Conservation (phyloP, 2,329 filamentous ascomycete species). For the Teratosphaeria gauchensis region DNA sequence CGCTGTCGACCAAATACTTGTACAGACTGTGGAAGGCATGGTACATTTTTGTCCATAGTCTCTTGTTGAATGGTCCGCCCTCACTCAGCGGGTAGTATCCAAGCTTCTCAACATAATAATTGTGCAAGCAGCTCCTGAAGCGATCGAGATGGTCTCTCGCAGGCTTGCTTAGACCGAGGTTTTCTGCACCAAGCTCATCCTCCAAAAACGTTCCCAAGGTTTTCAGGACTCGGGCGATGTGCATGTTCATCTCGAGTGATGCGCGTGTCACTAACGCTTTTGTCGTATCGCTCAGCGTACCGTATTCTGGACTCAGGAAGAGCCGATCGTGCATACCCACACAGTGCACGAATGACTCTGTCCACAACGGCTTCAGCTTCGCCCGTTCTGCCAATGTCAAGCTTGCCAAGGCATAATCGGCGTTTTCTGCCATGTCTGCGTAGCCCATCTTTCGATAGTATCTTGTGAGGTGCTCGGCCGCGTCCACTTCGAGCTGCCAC, state of each 20-base stretch:
- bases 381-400: constrained; percentile 60
- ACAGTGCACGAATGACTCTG: constrained; percentile 66
- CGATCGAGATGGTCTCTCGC: constrained; percentile 59
- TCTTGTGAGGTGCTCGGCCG: constrained; percentile 36
- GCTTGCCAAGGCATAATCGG: constrained; percentile 58
- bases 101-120: constrained; percentile 56
- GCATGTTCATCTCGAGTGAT: constrained; percentile 54
- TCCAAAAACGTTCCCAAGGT: constrained; percentile 60
- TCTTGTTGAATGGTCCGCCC: constrained; percentile 46
- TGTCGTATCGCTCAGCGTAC: constrained; percentile 44
- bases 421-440: constrained; percentile 53
- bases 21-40: constrained; percentile 64
- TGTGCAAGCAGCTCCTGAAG: constrained; percentile 59
- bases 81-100: constrained; percentile 61
- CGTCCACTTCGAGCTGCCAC: constrained; percentile 27
- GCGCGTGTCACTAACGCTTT: constrained; percentile 56
- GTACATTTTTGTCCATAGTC: constrained; percentile 52
- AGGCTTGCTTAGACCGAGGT: constrained; percentile 53
- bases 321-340: constrained; percentile 64
- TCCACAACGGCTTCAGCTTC: constrained; percentile 55
- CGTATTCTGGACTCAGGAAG: constrained; percentile 48
- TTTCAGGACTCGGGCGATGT: constrained; percentile 47
- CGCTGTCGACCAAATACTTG: constrained; percentile 57
- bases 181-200: constrained; percentile 56
- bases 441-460: constrained; percentile 66